Conservation (phyloP, 352 stramenopile genomes). For the Phytopythium montanum region DNA sequence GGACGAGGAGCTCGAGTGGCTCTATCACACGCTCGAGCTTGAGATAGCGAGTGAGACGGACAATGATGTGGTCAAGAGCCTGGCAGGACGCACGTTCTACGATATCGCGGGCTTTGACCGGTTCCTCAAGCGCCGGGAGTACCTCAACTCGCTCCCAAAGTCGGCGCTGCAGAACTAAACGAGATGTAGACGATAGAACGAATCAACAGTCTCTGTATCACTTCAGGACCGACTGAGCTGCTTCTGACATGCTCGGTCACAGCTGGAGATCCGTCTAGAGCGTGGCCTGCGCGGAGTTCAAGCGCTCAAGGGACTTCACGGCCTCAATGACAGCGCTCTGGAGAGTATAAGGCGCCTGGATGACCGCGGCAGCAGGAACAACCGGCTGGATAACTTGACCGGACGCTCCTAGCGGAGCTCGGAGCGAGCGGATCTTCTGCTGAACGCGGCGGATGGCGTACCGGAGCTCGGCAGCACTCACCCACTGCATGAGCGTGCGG, state of each 20-base stretch:
- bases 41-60: conserved; percentile 6
- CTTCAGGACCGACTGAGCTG: too few species aligned
- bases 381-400: not conserved
- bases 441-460: conserved; percentile 71
- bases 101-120: conserved; percentile 64
- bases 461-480: conserved; percentile 52
- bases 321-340: not conserved
- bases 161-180: conserved; percentile 1
- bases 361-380: not conserved
- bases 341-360: not conserved
- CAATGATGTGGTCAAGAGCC: conserved; percentile 3
- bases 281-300: not conserved
- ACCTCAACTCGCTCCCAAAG: conserved; percentile 3
- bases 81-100: conserved; percentile 59
- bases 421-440: conserved; percentile 44
- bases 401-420: not conserved
- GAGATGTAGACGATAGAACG: not conserved
- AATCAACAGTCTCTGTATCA: too few species aligned
- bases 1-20: conserved; percentile 53
- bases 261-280: not conserved
- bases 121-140: conserved; percentile 31
- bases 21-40: conserved; percentile 51
- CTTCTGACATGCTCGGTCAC: too few species aligned
- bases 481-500: conserved; percentile 64
- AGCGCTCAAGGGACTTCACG: not conserved